phyloP scores from a whole-genome alignment of 306 rosid genomes.

The Biancaea sappan region DNA sequence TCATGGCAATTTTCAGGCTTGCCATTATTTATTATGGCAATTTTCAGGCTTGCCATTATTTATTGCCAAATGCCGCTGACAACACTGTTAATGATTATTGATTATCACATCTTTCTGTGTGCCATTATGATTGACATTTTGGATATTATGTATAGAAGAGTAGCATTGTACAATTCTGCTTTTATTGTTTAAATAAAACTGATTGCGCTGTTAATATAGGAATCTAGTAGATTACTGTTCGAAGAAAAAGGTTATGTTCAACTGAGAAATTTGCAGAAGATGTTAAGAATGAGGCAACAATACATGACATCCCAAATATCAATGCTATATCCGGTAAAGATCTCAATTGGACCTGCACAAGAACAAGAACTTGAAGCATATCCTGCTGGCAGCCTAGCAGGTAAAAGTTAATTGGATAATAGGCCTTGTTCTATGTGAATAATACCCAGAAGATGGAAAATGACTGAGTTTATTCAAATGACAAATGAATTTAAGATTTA shows the following conservation, averaged over 20 bases:
- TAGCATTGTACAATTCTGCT: slow-evolving; percentile 19
- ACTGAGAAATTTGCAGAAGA: slow-evolving; percentile 62
- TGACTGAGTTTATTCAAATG: slow-evolving; percentile 16
- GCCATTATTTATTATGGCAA: too few species aligned
- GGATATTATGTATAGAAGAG: neutral
- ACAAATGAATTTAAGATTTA: slow-evolving; percentile 23
- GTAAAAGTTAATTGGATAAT: slow-evolving; percentile 41
- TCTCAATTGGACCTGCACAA: slow-evolving; percentile 70
- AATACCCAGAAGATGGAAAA: slow-evolving; percentile 2
- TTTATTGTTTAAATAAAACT: slow-evolving; percentile 32
- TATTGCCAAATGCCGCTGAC: too few species aligned
- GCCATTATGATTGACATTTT: slow-evolving; percentile 5
- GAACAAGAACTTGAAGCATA: slow-evolving; percentile 96
- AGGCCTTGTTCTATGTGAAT: slow-evolving; percentile 9
- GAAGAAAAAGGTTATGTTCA: slow-evolving; percentile 72
- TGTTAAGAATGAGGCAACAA: slow-evolving; percentile 77
- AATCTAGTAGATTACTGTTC: slow-evolving; percentile 53
- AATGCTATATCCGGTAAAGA: slow-evolving; percentile 82
- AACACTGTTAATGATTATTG: too few species aligned
- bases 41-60: too few species aligned
- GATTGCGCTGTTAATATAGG: slow-evolving; percentile 53
- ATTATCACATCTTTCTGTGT: neutral
- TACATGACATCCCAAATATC: slow-evolving; percentile 83
- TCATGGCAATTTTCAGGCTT: too few species aligned
- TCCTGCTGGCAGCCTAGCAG: slow-evolving; percentile 71